Conservation (phyloP, 2,329 filamentous ascomycete genomes). For the Lanzia echinophila region DNA sequence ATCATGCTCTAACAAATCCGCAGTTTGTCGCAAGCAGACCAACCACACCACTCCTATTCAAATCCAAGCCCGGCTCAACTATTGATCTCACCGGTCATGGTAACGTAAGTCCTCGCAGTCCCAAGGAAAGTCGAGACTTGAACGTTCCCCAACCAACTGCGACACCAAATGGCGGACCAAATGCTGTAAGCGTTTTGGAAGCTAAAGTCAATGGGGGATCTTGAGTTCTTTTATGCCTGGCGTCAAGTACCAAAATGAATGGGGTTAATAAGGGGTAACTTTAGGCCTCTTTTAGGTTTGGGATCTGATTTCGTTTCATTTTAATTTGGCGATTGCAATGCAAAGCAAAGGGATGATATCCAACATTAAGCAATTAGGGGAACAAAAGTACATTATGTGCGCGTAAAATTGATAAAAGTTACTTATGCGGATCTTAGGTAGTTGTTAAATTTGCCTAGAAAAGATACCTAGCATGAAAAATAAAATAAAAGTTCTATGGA, state of each 20-base stretch:
- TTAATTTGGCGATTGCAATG: not conserved
- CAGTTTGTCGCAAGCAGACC: constrained; percentile 69
- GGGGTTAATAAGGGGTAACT: not conserved
- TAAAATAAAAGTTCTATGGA: too few relatives aligned
- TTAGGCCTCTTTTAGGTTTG: constrained; percentile 10
- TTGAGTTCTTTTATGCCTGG: not conserved
- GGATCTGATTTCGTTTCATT: constrained; percentile 13
- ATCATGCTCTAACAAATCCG: constrained; percentile 75
- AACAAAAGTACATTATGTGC: too few relatives aligned
- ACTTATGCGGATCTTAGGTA: too few relatives aligned
- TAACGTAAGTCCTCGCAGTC: constrained; percentile 6
- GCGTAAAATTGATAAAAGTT: too few relatives aligned
- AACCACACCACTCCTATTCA: constrained; percentile 59
- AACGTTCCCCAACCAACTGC: constrained; percentile 23
- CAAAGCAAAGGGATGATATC: too few relatives aligned
- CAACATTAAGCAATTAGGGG: too few relatives aligned
- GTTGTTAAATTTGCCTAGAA: too few relatives aligned
- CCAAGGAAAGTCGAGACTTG: constrained; percentile 19
- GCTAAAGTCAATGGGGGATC: constrained; percentile 33
- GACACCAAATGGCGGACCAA: constrained; percentile 23
- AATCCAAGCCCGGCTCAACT: constrained; percentile 45
- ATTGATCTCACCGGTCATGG: constrained; percentile 33
- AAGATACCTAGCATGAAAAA: too few relatives aligned
- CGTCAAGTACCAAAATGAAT: constrained; percentile 7
- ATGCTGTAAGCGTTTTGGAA: constrained; percentile 35